Percentiles rank a stretch among this genome's conserved stretches.
phyloP scores from a whole-genome alignment of 371 early-diverging fungal genomes.

The Capillidium heterosporum region DNA sequence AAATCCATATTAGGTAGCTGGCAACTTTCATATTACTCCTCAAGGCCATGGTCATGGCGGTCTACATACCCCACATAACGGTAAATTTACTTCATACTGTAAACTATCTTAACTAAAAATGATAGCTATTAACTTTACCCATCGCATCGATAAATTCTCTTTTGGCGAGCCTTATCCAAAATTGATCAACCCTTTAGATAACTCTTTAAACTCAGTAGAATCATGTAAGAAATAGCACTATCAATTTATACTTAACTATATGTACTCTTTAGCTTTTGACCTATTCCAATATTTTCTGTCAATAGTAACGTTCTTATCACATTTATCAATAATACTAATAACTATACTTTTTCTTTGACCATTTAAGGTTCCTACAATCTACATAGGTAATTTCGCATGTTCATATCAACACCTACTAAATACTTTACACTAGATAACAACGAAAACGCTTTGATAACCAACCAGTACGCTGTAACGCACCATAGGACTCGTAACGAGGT shows the following conservation, averaged over 20 bases:
- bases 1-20: slow-evolving; percentile 22
- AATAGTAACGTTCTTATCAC: slow-evolving; percentile 20
- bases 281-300: slow-evolving; percentile 68
- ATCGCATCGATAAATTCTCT: slow-evolving; percentile 75
- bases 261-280: slow-evolving; percentile 29
- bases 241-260: background rate
- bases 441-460: slow-evolving; percentile 38
- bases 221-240: slow-evolving; percentile 18
- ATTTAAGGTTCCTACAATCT: slow-evolving; percentile 57
- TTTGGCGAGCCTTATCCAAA: slow-evolving; percentile 73
- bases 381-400: slow-evolving; percentile 20
- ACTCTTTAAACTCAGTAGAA: slow-evolving; percentile 43
- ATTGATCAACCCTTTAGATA: slow-evolving; percentile 71
- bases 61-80: slow-evolving; percentile 39
- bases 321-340: background rate
- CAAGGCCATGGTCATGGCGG: slow-evolving; percentile 73
- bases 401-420: slow-evolving; percentile 13
- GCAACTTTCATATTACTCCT: slow-evolving; percentile 81
- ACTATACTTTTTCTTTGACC: background rate
- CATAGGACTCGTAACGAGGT: slow-evolving; percentile 22
- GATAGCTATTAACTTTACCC: slow-evolving; percentile 78
- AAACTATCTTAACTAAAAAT: background rate
- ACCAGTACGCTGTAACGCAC: slow-evolving; percentile 87
- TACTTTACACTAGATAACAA: slow-evolving; percentile 29
- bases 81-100: slow-evolving; percentile 15